Conservation (phyloP, 2,329 filamentous ascomycete genomes). For the Apiospora hydei region DNA sequence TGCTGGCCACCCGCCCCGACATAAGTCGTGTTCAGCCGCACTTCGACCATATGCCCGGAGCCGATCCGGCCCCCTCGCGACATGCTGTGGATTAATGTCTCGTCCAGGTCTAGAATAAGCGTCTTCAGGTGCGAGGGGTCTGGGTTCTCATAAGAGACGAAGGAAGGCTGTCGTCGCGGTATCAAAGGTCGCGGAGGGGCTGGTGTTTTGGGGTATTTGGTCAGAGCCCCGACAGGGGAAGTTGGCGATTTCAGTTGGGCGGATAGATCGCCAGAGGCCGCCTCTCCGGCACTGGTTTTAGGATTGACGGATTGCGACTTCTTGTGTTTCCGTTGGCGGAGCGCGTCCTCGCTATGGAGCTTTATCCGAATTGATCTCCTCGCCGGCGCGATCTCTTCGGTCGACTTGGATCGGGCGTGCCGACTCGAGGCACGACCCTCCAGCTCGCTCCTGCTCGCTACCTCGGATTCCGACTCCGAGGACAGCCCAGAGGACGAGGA, state of each 20-base stretch:
- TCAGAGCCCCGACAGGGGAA: constrained; percentile 78
- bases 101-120: constrained; percentile 92
- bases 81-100: constrained; percentile 97
- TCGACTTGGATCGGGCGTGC: constrained; percentile 68
- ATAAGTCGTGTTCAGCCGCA: constrained; percentile 79
- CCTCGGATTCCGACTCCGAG: constrained; percentile 75
- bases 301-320: constrained; percentile 62
- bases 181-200: constrained; percentile 90
- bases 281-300: constrained; percentile 48
- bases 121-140: constrained; percentile 80
- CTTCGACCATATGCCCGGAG: constrained; percentile 98
- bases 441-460: constrained; percentile 43
- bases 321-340: constrained; percentile 75
- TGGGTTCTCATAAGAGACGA: constrained; percentile 68
- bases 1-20: constrained; percentile 72
- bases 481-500: constrained; percentile 70
- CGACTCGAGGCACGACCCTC: constrained; percentile 45
- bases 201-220: constrained; percentile 89
- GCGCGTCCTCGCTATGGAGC: constrained; percentile 77
- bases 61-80: constrained; percentile 96
- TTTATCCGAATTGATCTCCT: constrained; percentile 91
- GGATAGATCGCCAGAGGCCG: constrained; percentile 62
- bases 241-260: constrained; percentile 93
- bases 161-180: constrained; percentile 87
- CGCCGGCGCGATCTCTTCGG: constrained; percentile 71